Conservation (phyloP, 2,329 filamentous ascomycete genomes). For the Cephalotrichum gorgonifer region DNA sequence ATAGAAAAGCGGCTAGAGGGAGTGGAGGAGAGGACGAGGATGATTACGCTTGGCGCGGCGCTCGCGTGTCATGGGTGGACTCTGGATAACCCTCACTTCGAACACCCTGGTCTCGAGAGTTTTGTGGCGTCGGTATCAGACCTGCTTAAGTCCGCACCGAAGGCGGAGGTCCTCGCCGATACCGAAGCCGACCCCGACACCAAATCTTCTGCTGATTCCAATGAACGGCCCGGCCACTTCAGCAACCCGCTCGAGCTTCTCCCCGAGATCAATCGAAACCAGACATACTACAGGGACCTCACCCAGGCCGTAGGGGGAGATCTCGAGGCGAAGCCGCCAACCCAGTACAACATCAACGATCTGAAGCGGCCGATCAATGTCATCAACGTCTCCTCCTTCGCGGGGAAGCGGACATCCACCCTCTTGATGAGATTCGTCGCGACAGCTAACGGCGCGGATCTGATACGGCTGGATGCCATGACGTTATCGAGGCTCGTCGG, state of each 20-base stretch:
- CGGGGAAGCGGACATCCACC: slow-evolving; percentile 25
- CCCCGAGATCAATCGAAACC: slow-evolving; percentile 6
- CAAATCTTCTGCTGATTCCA: neutral
- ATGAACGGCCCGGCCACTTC: slow-evolving; percentile 14
- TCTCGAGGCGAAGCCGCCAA: slow-evolving; percentile 7
- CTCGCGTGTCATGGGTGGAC: slow-evolving; percentile 5
- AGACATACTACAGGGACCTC: slow-evolving; percentile 7
- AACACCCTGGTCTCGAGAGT: neutral
- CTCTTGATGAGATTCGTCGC: slow-evolving; percentile 54
- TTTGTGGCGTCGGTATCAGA: neutral
- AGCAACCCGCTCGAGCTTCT: slow-evolving; percentile 15
- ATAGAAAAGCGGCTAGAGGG: neutral
- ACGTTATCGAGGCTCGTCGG: slow-evolving; percentile 61
- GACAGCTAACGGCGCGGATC: slow-evolving; percentile 49
- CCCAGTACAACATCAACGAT: slow-evolving; percentile 2
- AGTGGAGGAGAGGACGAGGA: neutral
- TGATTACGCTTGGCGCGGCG: slow-evolving; percentile 1
- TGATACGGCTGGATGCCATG: slow-evolving; percentile 58
- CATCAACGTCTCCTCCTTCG: slow-evolving; percentile 25
- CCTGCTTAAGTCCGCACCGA: neutral
- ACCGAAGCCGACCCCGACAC: slow-evolving; percentile 2
- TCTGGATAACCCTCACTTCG: slow-evolving; percentile 2
- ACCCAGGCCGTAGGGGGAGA: slow-evolving; percentile 9
- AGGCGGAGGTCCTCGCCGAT: neutral
- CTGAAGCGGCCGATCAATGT: slow-evolving; percentile 26